phyloP scores from a whole-genome alignment of 2,329 filamentous ascomycete genomes.

The Paracamarosporium sp. region DNA sequence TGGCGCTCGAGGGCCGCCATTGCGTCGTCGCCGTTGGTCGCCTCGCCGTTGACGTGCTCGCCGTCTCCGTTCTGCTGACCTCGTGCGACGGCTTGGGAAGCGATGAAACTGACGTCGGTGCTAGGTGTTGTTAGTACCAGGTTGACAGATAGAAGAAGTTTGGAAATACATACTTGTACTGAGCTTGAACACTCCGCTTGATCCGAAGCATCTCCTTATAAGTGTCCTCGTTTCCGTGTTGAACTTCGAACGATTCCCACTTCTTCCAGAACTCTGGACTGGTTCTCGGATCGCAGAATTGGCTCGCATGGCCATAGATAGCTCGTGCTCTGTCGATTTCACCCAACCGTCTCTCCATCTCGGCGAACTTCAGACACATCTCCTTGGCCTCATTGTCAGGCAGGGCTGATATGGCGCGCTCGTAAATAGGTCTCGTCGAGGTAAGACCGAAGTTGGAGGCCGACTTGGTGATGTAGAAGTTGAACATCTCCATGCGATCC shows the following conservation, averaged over 20 bases:
- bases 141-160: background rate
- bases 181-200: slow-evolving; percentile 95
- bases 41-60: slow-evolving; percentile 52
- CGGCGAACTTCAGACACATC: slow-evolving; percentile 98
- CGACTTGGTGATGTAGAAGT: slow-evolving; percentile 99
- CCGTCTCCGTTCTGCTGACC: slow-evolving; percentile 67
- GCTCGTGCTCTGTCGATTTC: slow-evolving; percentile 94
- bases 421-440: slow-evolving; percentile 93
- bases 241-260: slow-evolving; percentile 97
- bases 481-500: slow-evolving; percentile 96
- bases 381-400: slow-evolving; percentile 92
- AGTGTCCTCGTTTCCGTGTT: slow-evolving; percentile 98
- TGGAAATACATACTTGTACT: slow-evolving; percentile 78
- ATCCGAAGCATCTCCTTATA: slow-evolving; percentile 99
- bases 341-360: slow-evolving; percentile 90
- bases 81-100: slow-evolving; percentile 88
- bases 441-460: slow-evolving; percentile 97
- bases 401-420: slow-evolving; percentile 90
- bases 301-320: slow-evolving; percentile 94
- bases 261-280: slow-evolving; percentile 92
- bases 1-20: slow-evolving; percentile 91
- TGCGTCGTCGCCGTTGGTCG: slow-evolving; percentile 70
- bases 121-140: slow-evolving; percentile 51
- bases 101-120: slow-evolving; percentile 98
- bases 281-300: slow-evolving; percentile 95